Percentiles rank a stretch among this genome's conserved stretches.
phyloP scores from a whole-genome alignment of 371 early-diverging fungal species.

The Conidiobolus incongruus region DNA sequence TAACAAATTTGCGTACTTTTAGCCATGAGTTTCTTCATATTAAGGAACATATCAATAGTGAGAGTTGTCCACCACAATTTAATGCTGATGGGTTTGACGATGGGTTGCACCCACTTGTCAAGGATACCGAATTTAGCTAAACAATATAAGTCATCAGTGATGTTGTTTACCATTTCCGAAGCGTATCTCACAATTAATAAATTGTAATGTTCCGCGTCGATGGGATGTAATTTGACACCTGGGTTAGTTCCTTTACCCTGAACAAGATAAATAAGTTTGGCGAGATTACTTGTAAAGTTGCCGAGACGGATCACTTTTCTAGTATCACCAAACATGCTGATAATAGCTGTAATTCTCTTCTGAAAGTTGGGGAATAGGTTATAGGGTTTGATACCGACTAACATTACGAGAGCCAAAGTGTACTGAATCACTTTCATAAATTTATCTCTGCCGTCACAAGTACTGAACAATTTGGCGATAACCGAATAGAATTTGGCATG shows the following conservation, averaged over 20 bases:
- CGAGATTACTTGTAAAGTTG: constrained; percentile 28
- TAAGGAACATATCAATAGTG: constrained; percentile 18
- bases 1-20: constrained; percentile 5
- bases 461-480: constrained; percentile 9
- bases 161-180: constrained; percentile 27
- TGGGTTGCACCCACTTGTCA: constrained; percentile 12
- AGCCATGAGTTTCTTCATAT: constrained; percentile 3
- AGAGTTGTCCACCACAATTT: constrained; percentile 33
- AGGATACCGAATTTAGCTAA: constrained; percentile 37
- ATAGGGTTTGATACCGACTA: constrained; percentile 16
- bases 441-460: constrained; percentile 64
- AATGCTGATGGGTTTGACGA: constrained; percentile 20
- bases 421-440: constrained; percentile 53
- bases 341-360: constrained; percentile 18
- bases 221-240: constrained; percentile 1
- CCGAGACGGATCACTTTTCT: constrained; percentile 47
- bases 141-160: constrained; percentile 54
- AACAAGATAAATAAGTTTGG: background rate
- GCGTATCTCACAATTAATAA: background rate
- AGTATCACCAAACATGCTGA: constrained; percentile 39
- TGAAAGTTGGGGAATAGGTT: constrained; percentile 13
- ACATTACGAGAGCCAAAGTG: constrained; percentile 33
- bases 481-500: no score
- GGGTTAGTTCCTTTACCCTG: background rate
- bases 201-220: background rate